These are phyloP conservation scores for Inga laurina DNA, from an alignment of 306 rosid species.

Conservation along the genomic window DNA sequence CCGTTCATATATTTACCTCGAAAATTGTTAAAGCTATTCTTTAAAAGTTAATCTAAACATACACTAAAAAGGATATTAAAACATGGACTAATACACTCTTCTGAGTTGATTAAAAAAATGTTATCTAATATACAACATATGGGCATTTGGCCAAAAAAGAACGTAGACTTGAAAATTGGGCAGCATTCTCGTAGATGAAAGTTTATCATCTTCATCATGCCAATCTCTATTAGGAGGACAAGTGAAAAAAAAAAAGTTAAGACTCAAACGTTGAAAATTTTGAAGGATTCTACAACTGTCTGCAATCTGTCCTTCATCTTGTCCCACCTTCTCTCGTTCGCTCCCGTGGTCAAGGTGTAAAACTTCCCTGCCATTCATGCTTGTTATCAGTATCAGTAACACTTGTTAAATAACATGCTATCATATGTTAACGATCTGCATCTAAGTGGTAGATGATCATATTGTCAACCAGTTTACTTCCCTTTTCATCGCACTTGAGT, in stretches of 20 bases:
- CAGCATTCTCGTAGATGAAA: constrained; percentile 36
- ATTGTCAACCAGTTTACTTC: neutral
- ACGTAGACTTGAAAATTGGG: constrained; percentile 28
- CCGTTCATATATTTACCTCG: too few species aligned
- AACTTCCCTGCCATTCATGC: constrained; percentile 70
- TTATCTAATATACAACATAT: neutral
- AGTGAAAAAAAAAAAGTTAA: neutral
- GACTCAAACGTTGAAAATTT: constrained; percentile 57
- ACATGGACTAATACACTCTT: neutral
- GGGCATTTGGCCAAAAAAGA: neutral
- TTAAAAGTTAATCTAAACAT: too few species aligned
- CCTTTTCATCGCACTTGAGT: neutral
- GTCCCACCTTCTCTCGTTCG: constrained; percentile 94
- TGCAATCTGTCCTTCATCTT: constrained; percentile 92
- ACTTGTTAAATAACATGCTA: neutral
- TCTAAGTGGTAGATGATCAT: neutral
- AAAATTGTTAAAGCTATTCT: too few species aligned
- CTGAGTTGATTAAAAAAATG: neutral
- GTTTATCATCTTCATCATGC: constrained; percentile 26
- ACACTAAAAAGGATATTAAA: neutral
- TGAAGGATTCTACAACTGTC: constrained; percentile 75
- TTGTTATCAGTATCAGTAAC: neutral
- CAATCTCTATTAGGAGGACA: constrained; percentile 15
- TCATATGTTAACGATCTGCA: neutral
- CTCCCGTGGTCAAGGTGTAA: constrained; percentile 86